Base-by-base conservation (phyloP, 2,329 filamentous ascomycete species). In the Fusarium lateritium region DNA sequence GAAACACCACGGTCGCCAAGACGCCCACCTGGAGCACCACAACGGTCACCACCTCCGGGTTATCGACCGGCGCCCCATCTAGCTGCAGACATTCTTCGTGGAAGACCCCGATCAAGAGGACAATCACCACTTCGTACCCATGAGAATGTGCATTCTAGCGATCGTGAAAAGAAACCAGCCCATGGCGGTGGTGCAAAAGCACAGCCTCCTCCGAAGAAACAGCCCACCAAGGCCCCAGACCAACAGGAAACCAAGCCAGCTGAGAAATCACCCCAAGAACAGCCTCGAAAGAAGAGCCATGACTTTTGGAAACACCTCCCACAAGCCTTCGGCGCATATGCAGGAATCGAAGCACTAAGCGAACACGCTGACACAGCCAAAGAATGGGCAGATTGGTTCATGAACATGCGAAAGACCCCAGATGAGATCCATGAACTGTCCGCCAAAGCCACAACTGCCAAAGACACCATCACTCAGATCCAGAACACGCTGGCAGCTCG, bases 381-480 rank as follows among this genome's bases (percentile, higher is more conserved):
- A 57, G 76, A 79, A 31, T 79, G 77, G 77, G 70, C 73, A 3
- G 76, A 76, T 11, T 79, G 77, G 77, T 65, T 79, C 40, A 76
- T 72, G 55, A 70, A 77, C 22, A 56, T 79, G 0, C 72, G 74
- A 34, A 77, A 73, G 17, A 77, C 77, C 0, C 77, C 77, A 0
- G 73, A 75, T 5, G 77, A 79, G 28, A 78, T 79, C 5, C 62
- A 73, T 3, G 70, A 70, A 1, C 60, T 79, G 0, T 74, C 76
- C 0, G 67, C 67, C 4, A 76, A 74, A 31, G 73, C 69, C 2
- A 75, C 72, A 2, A 76, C 74, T 1, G 75, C 77, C 4, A 73
- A 69, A 6, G 75, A 79, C 39, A 79, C 77, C 1, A 76, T 79
- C 33, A 66, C 69, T 0, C 77, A 79, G 42, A 79, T 79, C 15